Evolutionary conservation across 768 basidiomycete genomes (phyloP).

Genomic region (Suillus occidentalis): DNA sequence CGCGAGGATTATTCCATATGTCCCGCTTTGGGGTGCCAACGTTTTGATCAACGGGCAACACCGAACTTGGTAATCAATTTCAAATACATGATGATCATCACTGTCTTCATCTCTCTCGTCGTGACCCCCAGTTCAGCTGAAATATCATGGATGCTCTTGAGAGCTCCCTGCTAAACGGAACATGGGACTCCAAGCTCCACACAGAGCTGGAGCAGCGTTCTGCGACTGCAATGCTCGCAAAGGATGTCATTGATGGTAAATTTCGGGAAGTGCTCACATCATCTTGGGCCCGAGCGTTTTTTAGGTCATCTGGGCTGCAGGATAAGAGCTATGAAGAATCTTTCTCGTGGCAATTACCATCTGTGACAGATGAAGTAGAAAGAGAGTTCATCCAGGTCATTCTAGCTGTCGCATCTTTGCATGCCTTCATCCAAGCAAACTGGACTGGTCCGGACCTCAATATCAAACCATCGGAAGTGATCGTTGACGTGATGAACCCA

Average conservation of each 20-base stretch:
- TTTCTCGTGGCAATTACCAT: slow-evolving; percentile 30
- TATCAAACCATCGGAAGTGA: slow-evolving; percentile 44
- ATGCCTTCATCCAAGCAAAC: slow-evolving; percentile 90
- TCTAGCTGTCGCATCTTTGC: slow-evolving; percentile 77
- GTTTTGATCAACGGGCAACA: not conserved
- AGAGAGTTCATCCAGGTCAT: slow-evolving; percentile 59
- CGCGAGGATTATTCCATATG: not conserved
- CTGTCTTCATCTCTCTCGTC: not conserved
- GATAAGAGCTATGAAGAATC: slow-evolving; percentile 40
- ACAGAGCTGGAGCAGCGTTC: slow-evolving; percentile 23
- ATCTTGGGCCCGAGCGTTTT: slow-evolving; percentile 40
- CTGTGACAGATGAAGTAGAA: slow-evolving; percentile 37
- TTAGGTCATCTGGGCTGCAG: slow-evolving; percentile 35
- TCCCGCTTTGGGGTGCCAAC: too few species aligned
- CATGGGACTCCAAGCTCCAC: slow-evolving; percentile 35
- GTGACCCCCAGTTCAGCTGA: not conserved
- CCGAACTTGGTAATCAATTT: slow-evolving; percentile 1
- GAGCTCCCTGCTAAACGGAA: slow-evolving; percentile 56
- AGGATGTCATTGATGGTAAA: slow-evolving; percentile 57
- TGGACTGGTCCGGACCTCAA: slow-evolving; percentile 94
- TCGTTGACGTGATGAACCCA: slow-evolving; percentile 36
- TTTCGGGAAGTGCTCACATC: slow-evolving; percentile 56
- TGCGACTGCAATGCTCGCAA: slow-evolving; percentile 40
- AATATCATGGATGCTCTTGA: slow-evolving; percentile 40
- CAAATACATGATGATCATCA: not conserved